phyloP scores from a whole-genome alignment of 1,284 basidiomycete species.

The Rhodotorula sp. region DNA sequence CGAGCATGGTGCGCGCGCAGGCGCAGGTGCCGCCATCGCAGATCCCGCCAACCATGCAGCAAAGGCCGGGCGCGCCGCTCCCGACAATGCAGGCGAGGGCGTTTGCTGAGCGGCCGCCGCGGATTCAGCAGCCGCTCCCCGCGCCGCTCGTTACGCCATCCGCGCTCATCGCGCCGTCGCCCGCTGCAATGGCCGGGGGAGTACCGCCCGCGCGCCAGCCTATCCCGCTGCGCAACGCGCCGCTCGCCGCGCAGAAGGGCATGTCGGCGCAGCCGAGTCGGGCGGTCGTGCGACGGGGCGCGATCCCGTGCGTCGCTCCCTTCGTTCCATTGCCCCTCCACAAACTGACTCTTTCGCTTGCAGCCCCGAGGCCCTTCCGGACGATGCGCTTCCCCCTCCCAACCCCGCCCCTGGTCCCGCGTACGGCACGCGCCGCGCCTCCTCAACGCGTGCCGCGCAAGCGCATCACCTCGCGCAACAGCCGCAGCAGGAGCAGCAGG shows the following conservation, averaged over 20 bases:
- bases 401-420: no score
- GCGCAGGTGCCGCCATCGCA: not conserved
- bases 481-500: constrained; percentile 1
- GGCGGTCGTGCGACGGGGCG: not conserved
- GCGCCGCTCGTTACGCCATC: not conserved
- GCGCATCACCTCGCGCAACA: not conserved
- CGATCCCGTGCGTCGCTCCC: not conserved
- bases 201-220: not conserved
- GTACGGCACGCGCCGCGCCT: not conserved
- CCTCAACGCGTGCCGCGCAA: not conserved
- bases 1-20: not conserved
- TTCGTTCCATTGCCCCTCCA: not conserved
- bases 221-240: not conserved
- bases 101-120: no score
- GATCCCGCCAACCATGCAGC: no score
- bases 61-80: no score
- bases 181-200: not conserved
- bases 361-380: not conserved
- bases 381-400: not conserved
- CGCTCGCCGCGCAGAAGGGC: not conserved
- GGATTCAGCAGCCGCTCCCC: not conserved
- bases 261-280: not conserved
- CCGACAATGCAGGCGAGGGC: no score
- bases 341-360: not conserved
- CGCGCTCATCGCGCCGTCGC: no score